Conservation (phyloP, 495 filamentous ascomycete species). For the Cryomyces antarcticus region DNA sequence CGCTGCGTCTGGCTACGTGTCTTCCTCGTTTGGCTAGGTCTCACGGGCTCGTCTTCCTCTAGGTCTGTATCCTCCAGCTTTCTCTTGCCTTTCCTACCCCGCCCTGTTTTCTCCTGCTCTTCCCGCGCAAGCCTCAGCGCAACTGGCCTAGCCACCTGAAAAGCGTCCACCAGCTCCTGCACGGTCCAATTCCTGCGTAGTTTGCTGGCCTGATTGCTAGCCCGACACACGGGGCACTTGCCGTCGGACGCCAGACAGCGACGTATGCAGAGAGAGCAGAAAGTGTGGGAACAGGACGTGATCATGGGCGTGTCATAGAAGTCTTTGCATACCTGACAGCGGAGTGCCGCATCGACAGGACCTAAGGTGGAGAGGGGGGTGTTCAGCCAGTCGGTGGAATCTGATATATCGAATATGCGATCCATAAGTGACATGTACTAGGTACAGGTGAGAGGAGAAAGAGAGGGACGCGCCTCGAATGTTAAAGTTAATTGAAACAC, state of each 20-base stretch:
- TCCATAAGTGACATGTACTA: conserved; percentile 1
- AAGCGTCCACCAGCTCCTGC: conserved; percentile 67
- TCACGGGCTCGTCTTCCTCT: conserved; percentile 18
- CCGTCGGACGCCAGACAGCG: conserved; percentile 59
- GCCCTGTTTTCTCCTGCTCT: conserved; percentile 15
- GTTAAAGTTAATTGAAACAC: too few species aligned
- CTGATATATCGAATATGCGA: conserved; percentile 36
- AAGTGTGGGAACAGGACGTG: conserved; percentile 86
- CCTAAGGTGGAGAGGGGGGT: conserved; percentile 54
- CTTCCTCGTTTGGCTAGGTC: conserved; percentile 14
- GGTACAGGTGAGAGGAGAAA: neutral
- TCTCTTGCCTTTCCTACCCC: conserved; percentile 23
- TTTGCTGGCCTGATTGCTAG: conserved; percentile 57
- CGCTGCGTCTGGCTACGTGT: conserved; percentile 14
- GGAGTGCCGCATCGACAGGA: conserved; percentile 64
- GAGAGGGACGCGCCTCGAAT: neutral
- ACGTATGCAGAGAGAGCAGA: conserved; percentile 90
- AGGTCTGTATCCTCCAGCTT: conserved; percentile 29
- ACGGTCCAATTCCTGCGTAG: conserved; percentile 66
- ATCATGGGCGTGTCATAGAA: conserved; percentile 87
- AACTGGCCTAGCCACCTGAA: conserved; percentile 38
- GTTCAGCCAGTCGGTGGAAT: conserved; percentile 84
- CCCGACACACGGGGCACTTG: conserved; percentile 70
- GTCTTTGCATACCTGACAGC: conserved; percentile 96
- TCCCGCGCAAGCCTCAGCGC: conserved; percentile 40